Base-by-base conservation (phyloP, 208 protist species). In the Leishmania gerbilli region DNA sequence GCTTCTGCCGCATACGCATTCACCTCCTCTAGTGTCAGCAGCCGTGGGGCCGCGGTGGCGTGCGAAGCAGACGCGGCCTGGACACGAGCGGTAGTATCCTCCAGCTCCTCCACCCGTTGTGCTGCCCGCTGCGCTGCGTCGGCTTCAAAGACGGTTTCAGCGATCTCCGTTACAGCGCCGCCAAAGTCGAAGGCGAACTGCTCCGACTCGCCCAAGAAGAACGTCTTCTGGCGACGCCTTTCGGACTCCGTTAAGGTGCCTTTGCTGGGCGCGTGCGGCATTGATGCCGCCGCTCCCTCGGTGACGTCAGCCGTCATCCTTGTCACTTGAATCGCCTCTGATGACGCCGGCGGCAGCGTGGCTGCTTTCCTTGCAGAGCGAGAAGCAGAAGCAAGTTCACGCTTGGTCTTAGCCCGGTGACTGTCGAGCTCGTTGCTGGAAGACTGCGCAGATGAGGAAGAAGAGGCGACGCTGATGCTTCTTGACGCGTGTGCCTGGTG, bases 151-250 rank as follows among this genome's bases (percentile, higher is more conserved):
- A 72, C 62, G 1, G 68, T 81, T 24, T 67, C 85, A 5, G 76
- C 79, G 27, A 80, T 80, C 2, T 58, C 71, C 47, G 60, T 60
- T 6, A 71, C 85, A 40, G 74, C 83, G 5, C 81, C 89, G 49
- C 92, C 92, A 84, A 97, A 97, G 85, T 95, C 91, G 78, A 97
- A 97, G 11, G 87, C 71, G 79, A 97, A 97, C 55, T 89, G 77
- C 84, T 97, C 92, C 47, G 83, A 84, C 21, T 96, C 94, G 13
- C 72, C 84, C 19, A 97, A 91, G 34, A 97, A 95, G n/a, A 97
- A 86, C 3, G 62, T 80, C 60, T 76, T 79, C 40, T 87, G 80
- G 21, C 88, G 87, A 8, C 79, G 85, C n/a, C 6, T 27, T 71
- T 87, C 79, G 1, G 79, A 87, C 9, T 75, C 83, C 2, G 83